Conservation (phyloP, 495 filamentous ascomycete species). For the Penicillium odoratum region DNA sequence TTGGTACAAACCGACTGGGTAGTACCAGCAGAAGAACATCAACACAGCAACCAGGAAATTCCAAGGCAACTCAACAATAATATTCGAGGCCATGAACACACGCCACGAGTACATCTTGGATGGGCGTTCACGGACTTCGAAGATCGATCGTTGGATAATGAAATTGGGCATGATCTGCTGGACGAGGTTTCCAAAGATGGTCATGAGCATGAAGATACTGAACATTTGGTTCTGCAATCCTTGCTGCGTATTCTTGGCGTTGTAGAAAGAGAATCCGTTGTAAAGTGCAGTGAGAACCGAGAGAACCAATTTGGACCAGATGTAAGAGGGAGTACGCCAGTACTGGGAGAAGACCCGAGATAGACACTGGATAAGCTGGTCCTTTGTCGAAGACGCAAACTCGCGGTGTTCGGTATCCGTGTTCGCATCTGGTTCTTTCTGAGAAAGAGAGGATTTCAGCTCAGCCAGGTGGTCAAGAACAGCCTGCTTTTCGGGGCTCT, state of each 20-base stretch:
- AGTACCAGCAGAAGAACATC: conserved; percentile 77
- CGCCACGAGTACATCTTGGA: conserved; percentile 83
- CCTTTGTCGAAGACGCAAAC: conserved; percentile 51
- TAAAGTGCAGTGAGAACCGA: conserved; percentile 65
- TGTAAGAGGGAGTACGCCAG: conserved; percentile 85
- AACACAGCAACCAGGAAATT: conserved; percentile 67
- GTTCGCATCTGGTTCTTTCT: conserved; percentile 41
- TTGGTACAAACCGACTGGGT: conserved; percentile 72
- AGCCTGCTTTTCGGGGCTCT: conserved; percentile 63
- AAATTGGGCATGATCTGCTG: conserved; percentile 89
- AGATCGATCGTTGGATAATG: conserved; percentile 72
- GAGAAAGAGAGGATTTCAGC: conserved; percentile 53
- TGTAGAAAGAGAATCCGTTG: conserved; percentile 87
- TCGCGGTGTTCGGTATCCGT: conserved; percentile 39
- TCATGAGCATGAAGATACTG: conserved; percentile 78
- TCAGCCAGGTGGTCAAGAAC: conserved; percentile 65
- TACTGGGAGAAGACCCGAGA: conserved; percentile 80
- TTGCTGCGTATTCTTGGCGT: conserved; percentile 65
- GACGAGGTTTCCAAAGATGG: conserved; percentile 71
- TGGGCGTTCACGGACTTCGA: conserved; percentile 82
- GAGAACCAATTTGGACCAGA: conserved; percentile 66
- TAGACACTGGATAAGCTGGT: conserved; percentile 49
- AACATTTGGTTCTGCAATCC: conserved; percentile 90
- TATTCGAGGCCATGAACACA: conserved; percentile 78
- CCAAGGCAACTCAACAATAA: conserved; percentile 75